These are phyloP conservation scores for Magnaporthiopsis rhizophila DNA, from an alignment of 2,329 filamentous ascomycete species.

Conservation along the genomic window DNA sequence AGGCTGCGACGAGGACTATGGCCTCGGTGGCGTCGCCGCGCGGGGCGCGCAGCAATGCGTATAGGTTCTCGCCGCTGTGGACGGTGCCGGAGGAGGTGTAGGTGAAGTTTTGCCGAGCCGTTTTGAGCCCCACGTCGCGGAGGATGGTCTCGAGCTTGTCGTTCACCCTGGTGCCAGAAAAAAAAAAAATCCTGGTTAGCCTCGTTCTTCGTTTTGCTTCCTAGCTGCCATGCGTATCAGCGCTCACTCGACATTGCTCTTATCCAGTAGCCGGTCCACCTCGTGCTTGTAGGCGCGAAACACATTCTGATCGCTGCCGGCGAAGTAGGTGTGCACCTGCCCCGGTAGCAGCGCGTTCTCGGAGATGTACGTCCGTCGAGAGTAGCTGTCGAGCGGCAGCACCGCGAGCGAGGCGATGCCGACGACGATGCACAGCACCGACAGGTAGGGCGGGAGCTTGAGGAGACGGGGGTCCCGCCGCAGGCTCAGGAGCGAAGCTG, in stretches of 20 bases:
- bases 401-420: slow-evolving; percentile 86
- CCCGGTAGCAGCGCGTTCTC: slow-evolving; percentile 94
- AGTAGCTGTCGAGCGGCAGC: slow-evolving; percentile 84
- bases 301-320: slow-evolving; percentile 90
- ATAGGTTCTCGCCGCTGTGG: slow-evolving; percentile 79
- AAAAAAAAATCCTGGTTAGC: not conserved
- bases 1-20: slow-evolving; percentile 84
- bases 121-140: slow-evolving; percentile 72
- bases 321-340: slow-evolving; percentile 96
- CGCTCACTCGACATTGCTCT: slow-evolving; percentile 41
- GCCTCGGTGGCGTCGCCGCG: slow-evolving; percentile 95
- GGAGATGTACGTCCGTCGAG: slow-evolving; percentile 87
- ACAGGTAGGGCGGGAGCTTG: slow-evolving; percentile 80
- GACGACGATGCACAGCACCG: slow-evolving; percentile 73
- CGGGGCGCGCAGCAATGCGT: slow-evolving; percentile 87
- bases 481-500: slow-evolving; percentile 58
- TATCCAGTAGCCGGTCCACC: slow-evolving; percentile 53
- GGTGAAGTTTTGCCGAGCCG: slow-evolving; percentile 78
- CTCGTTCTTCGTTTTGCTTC: no score
- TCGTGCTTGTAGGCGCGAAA: slow-evolving; percentile 87
- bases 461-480: slow-evolving; percentile 75
- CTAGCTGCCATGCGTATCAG: no score
- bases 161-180: slow-evolving; percentile 41
- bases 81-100: slow-evolving; percentile 71
- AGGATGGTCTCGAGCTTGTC: slow-evolving; percentile 69